A percentile compares a stretch with the other conserved stretches of the same genome.
Conservation (phyloP, 2,329 filamentous ascomycete genomes). For the Fusarium sp. region DNA sequence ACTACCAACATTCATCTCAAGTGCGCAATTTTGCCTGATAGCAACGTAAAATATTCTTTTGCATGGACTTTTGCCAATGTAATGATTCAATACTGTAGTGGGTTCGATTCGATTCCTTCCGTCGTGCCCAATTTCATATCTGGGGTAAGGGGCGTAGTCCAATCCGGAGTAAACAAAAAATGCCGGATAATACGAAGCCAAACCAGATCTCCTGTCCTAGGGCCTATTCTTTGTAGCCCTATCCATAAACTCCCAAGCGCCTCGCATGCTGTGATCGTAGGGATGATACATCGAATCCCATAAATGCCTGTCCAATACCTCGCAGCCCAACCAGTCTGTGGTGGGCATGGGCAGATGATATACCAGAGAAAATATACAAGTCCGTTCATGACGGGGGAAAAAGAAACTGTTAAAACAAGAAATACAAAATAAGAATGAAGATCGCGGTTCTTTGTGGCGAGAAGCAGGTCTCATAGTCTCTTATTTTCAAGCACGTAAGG, state of each 20-base stretch:
- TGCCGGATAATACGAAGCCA: constrained; percentile 31
- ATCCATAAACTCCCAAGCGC: constrained; percentile 37
- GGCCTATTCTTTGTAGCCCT: constrained; percentile 14
- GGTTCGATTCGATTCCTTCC: constrained; percentile 31
- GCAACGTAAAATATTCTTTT: constrained; percentile 12
- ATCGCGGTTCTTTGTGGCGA: constrained; percentile 15
- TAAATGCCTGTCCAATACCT: constrained; percentile 26
- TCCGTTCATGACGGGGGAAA: constrained; percentile 14
- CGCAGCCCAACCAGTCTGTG: constrained; percentile 8
- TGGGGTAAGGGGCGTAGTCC: constrained; percentile 24
- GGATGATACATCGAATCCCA: constrained; percentile 19
- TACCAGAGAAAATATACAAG: constrained; percentile 29
- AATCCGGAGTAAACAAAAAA: constrained; percentile 29
- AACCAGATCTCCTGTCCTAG: constrained; percentile 26
- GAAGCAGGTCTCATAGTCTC: constrained; percentile 9
- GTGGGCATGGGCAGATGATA: constrained; percentile 16
- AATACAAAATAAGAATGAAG: constrained; percentile 23
- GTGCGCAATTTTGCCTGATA: constrained; percentile 36
- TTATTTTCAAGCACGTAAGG: constrained; percentile 3
- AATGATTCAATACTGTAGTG: constrained; percentile 17
- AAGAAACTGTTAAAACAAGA: constrained; percentile 38
- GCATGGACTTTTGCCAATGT: constrained; percentile 15
- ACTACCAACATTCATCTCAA: constrained; percentile 37
- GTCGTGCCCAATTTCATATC: constrained; percentile 34
- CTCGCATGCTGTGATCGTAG: constrained; percentile 38